phyloP scores from a whole-genome alignment of 768 basidiomycete genomes.

The Auriscalpium microsporum region DNA sequence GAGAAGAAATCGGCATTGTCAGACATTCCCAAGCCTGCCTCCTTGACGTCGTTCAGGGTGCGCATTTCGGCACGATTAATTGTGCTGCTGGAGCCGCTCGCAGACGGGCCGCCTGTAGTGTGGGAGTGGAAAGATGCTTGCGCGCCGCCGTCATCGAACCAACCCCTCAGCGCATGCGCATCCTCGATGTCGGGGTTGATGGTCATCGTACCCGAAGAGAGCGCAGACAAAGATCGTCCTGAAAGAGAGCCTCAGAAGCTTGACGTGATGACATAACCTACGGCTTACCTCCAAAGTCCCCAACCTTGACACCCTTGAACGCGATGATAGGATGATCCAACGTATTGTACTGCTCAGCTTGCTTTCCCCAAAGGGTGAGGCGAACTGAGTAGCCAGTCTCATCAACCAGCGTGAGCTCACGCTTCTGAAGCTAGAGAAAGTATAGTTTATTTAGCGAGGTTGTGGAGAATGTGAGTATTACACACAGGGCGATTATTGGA shows the following conservation, averaged over 20 bases:
- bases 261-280: background rate
- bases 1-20: slow-evolving; percentile 80
- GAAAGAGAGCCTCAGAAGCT: slow-evolving; percentile 5
- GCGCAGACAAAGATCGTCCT: slow-evolving; percentile 83
- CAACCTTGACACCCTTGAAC: slow-evolving; percentile 89
- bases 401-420: slow-evolving; percentile 86
- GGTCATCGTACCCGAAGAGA: slow-evolving; percentile 72
- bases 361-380: slow-evolving; percentile 92
- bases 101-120: slow-evolving; percentile 34
- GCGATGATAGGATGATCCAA: slow-evolving; percentile 68
- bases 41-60: slow-evolving; percentile 70
- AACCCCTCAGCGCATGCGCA: slow-evolving; percentile 78
- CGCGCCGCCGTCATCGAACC: slow-evolving; percentile 75
- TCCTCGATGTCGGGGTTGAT: slow-evolving; percentile 89
- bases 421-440: slow-evolving; percentile 61
- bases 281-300: slow-evolving; percentile 74
- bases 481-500: slow-evolving; percentile 41
- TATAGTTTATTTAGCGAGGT: background rate
- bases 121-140: slow-evolving; percentile 65
- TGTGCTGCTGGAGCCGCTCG: slow-evolving; percentile 26
- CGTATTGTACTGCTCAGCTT: slow-evolving; percentile 73
- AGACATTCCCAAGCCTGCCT: slow-evolving; percentile 60
- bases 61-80: slow-evolving; percentile 71
- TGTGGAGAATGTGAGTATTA: background rate
- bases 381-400: slow-evolving; percentile 68